Base-by-base conservation (phyloP, 345 rosid genomes). In the Citrus maxima region DNA sequence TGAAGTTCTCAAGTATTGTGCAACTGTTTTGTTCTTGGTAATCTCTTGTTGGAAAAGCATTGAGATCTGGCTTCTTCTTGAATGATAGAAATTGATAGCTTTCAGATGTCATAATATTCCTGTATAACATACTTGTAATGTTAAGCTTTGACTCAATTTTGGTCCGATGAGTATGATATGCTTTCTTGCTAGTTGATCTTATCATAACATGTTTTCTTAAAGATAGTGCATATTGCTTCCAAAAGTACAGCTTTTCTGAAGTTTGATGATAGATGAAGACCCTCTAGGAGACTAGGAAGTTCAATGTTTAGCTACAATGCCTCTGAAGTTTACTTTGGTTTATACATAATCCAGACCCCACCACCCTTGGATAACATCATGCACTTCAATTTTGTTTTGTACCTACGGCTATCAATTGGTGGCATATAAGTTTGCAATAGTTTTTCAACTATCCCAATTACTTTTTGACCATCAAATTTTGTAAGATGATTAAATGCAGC, bases 21-120 rank as follows among this genome's bases (percentile, higher is more conserved):
- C 98, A 10, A 89, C 98, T 3, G 99, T 94, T 78, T 84, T 96
- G 76, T 89, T 96, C 88, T 79, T 96, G 97, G 99, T 94, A 88
- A 82, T 85, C 72, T 56, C 24, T 82, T 38, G 32, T 75, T 60
- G 1, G 40, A 67, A 14, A 55, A 32, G 74, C 28, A 37, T 10
- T 28, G 34, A 38, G 66, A 59, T 35, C 58, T 51, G 40, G 0
- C 62, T 63, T 78, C 55, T 64, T 49, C 64, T 67, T 30, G 46
- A 62, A 27, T 75, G 28, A 42, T 63, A 75, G 54, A 32, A 30
- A 60, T 60, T 74, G 56, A 34, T 7, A 9, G 37, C 61, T 74
- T 38, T 60, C 6, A 10, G 16, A 25, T 28, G 32, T 3, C 49
- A 35, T 25, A 3, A 27, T 78, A 80, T 70, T 67, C 78, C 8